Evolutionary conservation across 768 basidiomycete genomes (phyloP).

Genomic region (Amanita inopinata): DNA sequence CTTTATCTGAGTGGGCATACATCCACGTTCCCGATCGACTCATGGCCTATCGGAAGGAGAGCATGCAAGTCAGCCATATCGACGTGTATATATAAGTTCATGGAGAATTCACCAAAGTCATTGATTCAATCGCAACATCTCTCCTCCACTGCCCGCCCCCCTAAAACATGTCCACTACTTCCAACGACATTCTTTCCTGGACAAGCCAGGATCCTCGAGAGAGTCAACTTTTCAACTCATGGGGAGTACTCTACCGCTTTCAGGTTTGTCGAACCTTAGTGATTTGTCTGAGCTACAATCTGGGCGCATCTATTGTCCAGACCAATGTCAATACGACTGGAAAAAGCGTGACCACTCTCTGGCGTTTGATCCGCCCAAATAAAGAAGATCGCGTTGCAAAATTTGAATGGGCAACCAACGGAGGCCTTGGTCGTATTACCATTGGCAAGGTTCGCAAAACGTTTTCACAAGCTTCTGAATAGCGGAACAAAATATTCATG

Average conservation of each 20-base stretch:
- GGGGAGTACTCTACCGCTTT: constrained; percentile 76
- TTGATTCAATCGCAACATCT: constrained; percentile 15
- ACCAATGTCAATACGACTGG: constrained; percentile 55
- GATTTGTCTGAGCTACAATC: constrained; percentile 11
- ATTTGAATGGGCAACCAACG: constrained; percentile 79
- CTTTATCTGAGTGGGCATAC: constrained; percentile 57
- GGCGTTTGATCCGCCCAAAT: constrained; percentile 72
- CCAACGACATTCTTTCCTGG: constrained; percentile 75
- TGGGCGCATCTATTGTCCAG: constrained; percentile 31
- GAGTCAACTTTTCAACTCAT: constrained; percentile 73
- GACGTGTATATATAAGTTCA: constrained; percentile 18
- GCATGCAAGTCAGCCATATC: constrained; percentile 34
- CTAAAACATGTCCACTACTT: constrained; percentile 36
- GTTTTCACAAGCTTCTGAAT: constrained; percentile 5
- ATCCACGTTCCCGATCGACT: constrained; percentile 73
- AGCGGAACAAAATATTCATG: constrained; percentile 12
- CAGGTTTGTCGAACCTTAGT: constrained; percentile 36
- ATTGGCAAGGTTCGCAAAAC: constrained; percentile 62
- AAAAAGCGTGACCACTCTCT: constrained; percentile 67
- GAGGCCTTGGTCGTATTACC: constrained; percentile 74
- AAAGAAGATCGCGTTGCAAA: constrained; percentile 85
- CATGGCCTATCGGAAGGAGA: constrained; percentile 27
- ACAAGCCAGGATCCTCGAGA: constrained; percentile 81
- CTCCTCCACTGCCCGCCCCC: constrained; percentile 16
- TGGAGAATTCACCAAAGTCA: neutral